Evolutionary conservation across 768 basidiomycete genomes (phyloP), one percentile per base, ranked within the genome.

Genomic region (Gloeophyllum trabeum): DNA sequence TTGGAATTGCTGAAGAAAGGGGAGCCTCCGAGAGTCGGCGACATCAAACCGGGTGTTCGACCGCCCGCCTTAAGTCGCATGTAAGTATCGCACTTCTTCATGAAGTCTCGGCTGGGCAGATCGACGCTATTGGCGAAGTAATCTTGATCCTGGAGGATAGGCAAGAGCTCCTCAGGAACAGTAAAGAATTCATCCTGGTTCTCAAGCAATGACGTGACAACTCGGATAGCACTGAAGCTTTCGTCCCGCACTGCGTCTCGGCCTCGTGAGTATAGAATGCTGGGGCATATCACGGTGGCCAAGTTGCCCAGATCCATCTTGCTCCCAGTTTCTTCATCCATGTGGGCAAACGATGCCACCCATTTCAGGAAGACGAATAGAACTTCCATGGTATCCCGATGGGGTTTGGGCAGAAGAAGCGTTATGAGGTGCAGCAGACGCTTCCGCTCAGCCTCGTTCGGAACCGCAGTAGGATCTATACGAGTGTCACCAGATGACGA

Each of bases 291-390:
- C 61, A 98, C 94, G 6, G 91, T 97, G 25, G 96, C 91, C 50
- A 99, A 73, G 60, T 99, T 99, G 14, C 73, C 73, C 37, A 98
- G 68, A 61, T 99, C 96, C 96, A 99, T 99, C 66, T 94, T 93
- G 64, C 88, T 93, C 32, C 93, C 93, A 0, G 94, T 97, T 55
- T 89, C 88, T 51, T 92, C 90, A 54, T 97, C 93, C 68, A 93
- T 79, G 61, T 99, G 94, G 39, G 96, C 91, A 59, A 99, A 99
- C 2, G 92, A 96, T 6, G 94, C 94, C 7, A 99, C 96, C 96
- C 96, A 99, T 63, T 97, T 96, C 50, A 99, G 72, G 68, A 99
- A 99, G 23, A 96, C 93, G 56, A 96, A 97, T 40, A 99, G 67
- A 40, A 96, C 89, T 62, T 99, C 96, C 77, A 96, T 79, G 16